Evolutionary conservation across 768 basidiomycete species (phyloP), one percentile per base, ranked within the genome.

Genomic region (Kwoniella sp.): DNA sequence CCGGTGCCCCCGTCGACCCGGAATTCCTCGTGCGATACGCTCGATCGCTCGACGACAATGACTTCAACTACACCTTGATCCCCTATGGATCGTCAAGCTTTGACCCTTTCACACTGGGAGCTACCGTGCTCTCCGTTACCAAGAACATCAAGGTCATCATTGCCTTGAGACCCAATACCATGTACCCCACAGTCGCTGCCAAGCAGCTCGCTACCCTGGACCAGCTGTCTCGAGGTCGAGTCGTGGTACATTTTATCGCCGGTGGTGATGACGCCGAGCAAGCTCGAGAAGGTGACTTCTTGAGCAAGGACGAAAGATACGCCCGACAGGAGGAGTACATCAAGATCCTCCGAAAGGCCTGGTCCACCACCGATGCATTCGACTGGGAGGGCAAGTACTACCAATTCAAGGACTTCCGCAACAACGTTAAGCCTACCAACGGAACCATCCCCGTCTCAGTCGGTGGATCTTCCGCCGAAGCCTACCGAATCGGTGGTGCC

Each of bases 331-430:
- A 72, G 37, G 73, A 74, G 45, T 74, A 72, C 54, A 74, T 74
- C 68, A 69, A 72, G 55, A 72, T 72, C 41, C 66, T 74, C 20
- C 48, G 66, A 23, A 58, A 68, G n/a, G 71, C 68, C 2, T 74
- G 73, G 73, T 13, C 59, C 0, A 70, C 68, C 3, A 53, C 68
- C 9, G 70, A 71, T 29, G 68, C 73, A 0, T 72, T 72, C 56
- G 66, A 72, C 58, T 74, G 68, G 71, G 68, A 72, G 26, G 71
- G 73, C 3, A 69, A 72, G 38, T 74, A 72, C 64, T 72, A 74
- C 64, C 58, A 67, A 13, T 74, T 72, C 66, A 72, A 65, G 29
- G 59, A 72, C 55, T 74, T 72, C 63, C 15, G 59, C 23, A 74
- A 72, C 64, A 41, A 31, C 50, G 73, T 72, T 48, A 54, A 25